Evolutionary conservation across 768 basidiomycete species (phyloP), one percentile per base, ranked within the genome.

Genomic region (Crepidotus variabilis): DNA sequence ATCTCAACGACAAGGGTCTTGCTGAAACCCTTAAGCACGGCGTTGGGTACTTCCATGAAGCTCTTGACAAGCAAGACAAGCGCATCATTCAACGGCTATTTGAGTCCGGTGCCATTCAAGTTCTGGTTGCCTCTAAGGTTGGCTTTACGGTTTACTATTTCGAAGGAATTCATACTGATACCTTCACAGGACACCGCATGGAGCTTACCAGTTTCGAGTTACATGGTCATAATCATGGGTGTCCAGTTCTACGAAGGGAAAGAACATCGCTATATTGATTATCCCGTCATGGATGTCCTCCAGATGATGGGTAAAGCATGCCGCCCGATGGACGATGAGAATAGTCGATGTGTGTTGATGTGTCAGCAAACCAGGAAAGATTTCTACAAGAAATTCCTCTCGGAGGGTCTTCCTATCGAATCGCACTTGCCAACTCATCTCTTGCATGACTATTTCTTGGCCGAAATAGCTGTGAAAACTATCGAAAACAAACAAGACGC

Each of bases 241-340:
- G 94, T 98, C 0, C 97, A 99, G 67, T 88, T 73, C 57, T 98
- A 90, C 63, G 95, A 98, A 70, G 96, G 96, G 66, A 92, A 94
- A 71, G 97, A 99, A 65, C 97, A 98, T 67, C 90, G 97, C 47
- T 99, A 99, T 62, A 81, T 95, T 61, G 97, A 98, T 71, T 98
- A 98, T 67, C 94, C 96, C 2, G 94, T 99, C 57, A 96, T 96
- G 82, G 96, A 98, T 63, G 91, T 99, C 6, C 81, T 98, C 1
- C 97, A 98, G 68, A 98, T 99, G 96, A 96, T 98, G 87, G 97
- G 96, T 45, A 84, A 87, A n/a, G 97, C 97, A 0, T 98, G 95
- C 69, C 87, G 95, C 14, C 96, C 97, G 6, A 70, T 74, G 39
- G 85, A 93, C 63, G 97, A 98, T 62, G 86, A 89, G 2, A 86